Conservation (phyloP, 2,329 filamentous ascomycete genomes). For the Eutypella sp. region DNA sequence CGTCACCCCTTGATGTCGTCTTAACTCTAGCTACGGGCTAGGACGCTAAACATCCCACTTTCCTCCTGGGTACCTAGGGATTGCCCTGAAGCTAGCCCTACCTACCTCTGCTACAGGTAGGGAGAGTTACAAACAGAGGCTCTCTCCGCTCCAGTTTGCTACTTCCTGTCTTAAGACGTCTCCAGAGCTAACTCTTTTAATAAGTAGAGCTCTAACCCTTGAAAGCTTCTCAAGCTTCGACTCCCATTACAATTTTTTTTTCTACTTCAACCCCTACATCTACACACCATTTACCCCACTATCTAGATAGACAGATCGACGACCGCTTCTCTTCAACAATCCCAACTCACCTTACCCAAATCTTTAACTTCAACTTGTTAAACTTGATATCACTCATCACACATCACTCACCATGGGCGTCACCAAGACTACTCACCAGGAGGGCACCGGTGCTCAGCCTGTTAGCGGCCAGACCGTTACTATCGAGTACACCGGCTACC, state of each 20-base stretch:
- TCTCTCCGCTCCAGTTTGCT: too few relatives aligned
- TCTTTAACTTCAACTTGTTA: constrained; percentile 1
- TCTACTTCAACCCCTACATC: too few relatives aligned
- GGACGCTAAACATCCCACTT: constrained; percentile 1
- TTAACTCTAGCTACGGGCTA: too few relatives aligned
- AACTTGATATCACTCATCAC: constrained; percentile 9
- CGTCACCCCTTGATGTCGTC: background rate
- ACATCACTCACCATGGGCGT: constrained; percentile 60
- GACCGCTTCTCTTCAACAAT: background rate
- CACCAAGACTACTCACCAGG: constrained; percentile 56
- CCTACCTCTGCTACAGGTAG: background rate
- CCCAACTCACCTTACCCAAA: background rate
- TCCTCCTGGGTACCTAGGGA: background rate
- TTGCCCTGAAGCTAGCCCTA: background rate
- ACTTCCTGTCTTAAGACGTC: too few relatives aligned
- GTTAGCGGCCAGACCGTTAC: constrained; percentile 65
- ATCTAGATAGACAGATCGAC: too few relatives aligned
- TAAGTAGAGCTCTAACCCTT: too few relatives aligned
- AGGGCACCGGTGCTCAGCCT: constrained; percentile 61
- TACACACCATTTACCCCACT: too few relatives aligned
- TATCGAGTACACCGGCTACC: constrained; percentile 88
- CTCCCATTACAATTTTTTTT: too few relatives aligned
- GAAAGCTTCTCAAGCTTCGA: too few relatives aligned
- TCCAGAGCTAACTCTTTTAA: too few relatives aligned
- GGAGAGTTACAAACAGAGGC: too few relatives aligned